phyloP scores from a whole-genome alignment of 108 stramenopile species.

The Licmophora abbreviata region DNA sequence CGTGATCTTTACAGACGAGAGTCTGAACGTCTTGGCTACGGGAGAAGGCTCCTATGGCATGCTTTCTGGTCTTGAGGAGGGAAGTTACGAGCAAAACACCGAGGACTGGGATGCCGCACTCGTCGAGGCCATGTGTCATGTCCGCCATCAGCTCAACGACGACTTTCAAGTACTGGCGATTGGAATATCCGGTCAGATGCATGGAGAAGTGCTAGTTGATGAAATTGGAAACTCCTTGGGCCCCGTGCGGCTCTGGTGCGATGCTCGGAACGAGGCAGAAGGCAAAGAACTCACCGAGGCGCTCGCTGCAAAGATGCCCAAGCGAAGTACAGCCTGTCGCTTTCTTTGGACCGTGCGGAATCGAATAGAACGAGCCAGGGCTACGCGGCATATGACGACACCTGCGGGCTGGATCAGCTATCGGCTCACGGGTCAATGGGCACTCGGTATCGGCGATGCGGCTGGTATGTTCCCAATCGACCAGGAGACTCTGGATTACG shows the following conservation, averaged over 20 bases:
- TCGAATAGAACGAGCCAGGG: conserved; percentile 15
- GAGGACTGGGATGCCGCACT: conserved; percentile 30
- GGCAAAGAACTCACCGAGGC: no score
- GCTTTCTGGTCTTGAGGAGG: conserved; percentile 7
- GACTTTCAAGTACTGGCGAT: no score
- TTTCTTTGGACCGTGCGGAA: no score
- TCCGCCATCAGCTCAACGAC: conserved; percentile 1
- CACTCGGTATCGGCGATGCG: conserved; percentile 36
- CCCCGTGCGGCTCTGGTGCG: no score
- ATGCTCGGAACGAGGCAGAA: no score
- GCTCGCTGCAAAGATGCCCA: no score
- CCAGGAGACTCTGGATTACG: conserved; percentile 9
- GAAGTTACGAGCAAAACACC: conserved; percentile 37
- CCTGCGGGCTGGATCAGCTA: conserved; percentile 35
- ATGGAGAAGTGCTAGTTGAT: no score
- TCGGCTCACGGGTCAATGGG: conserved; percentile 10
- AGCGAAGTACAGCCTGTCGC: no score
- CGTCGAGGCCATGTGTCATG: conserved; percentile 8
- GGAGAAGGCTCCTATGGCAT: conserved; percentile 25
- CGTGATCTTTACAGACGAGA: conserved; percentile 13
- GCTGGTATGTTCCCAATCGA: conserved; percentile 42
- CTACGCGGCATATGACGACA: conserved; percentile 18
- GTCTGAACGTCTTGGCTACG: conserved; percentile 14
- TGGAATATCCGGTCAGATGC: no score
- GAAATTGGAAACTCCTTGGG: no score